Conservation (phyloP, 139 green algal species). For the Chlamydomonas sp. region DNA sequence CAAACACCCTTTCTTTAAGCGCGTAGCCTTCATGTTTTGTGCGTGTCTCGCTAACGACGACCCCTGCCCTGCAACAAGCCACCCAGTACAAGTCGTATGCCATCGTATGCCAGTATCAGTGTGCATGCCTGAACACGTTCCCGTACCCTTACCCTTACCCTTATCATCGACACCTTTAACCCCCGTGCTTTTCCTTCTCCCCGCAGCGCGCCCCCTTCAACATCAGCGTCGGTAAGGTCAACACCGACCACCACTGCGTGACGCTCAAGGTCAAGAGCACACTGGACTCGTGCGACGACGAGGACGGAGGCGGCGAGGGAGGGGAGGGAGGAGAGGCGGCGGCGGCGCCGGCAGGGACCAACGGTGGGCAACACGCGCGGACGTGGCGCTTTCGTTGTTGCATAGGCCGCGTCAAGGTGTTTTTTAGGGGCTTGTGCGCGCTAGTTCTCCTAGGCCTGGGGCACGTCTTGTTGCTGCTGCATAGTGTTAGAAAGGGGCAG, state of each 20-base stretch:
- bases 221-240: slow-evolving; percentile 69
- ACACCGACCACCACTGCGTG: slow-evolving; percentile 70
- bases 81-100: background rate
- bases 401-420: no score
- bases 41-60: background rate
- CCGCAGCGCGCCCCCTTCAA: slow-evolving; percentile 36
- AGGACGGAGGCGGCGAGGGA: background rate
- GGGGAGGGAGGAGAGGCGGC: background rate
- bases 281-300: slow-evolving; percentile 49
- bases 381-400: no score
- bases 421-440: no score
- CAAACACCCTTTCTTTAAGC: background rate
- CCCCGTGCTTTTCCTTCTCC: background rate
- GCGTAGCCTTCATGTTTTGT: background rate
- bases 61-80: background rate
- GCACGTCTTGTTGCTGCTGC: no score
- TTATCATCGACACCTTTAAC: background rate
- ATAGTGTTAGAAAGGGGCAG: no score
- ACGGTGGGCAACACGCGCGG: background rate
- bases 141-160: background rate
- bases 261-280: slow-evolving; percentile 66
- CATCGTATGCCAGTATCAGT: background rate
- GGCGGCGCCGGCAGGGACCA: background rate
- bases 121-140: background rate
- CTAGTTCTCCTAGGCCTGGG: no score